phyloP scores from a whole-genome alignment of 345 rosid genomes.

The Citrus glauca region DNA sequence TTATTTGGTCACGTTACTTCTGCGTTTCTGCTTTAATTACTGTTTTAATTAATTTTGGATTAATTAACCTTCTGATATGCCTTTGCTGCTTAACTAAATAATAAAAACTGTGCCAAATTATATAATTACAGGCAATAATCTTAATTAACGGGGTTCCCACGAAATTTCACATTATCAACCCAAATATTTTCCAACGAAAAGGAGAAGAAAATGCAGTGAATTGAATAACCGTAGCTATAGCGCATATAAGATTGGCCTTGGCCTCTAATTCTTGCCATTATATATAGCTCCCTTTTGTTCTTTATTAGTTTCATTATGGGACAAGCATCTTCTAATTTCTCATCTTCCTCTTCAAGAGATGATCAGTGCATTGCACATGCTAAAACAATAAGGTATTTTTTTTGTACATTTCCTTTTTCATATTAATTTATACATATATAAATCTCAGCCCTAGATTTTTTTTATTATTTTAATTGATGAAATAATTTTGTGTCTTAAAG shows the following conservation, averaged over 20 bases:
- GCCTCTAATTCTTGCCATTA: neutral
- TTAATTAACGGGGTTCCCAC: neutral
- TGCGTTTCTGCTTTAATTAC: no score
- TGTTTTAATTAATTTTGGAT: neutral
- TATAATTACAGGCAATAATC: neutral
- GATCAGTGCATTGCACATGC: neutral
- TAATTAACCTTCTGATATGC: neutral
- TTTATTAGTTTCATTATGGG: no score
- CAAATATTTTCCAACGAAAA: neutral
- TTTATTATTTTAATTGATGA: neutral
- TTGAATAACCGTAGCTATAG: neutral
- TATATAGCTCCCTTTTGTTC: no score
- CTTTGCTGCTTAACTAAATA: neutral
- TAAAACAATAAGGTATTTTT: neutral
- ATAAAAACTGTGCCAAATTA: neutral
- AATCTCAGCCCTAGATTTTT: no score
- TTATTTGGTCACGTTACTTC: no score
- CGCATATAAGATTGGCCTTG: neutral
- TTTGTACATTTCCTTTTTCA: neutral
- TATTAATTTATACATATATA: no score
- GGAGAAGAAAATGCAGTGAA: neutral
- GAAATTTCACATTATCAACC: neutral
- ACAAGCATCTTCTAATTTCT: no score
- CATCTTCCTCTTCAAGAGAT: no score
- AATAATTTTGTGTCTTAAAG: neutral